Conservation (phyloP, 2,329 filamentous ascomycete species). For the Neobulgaria alba region DNA sequence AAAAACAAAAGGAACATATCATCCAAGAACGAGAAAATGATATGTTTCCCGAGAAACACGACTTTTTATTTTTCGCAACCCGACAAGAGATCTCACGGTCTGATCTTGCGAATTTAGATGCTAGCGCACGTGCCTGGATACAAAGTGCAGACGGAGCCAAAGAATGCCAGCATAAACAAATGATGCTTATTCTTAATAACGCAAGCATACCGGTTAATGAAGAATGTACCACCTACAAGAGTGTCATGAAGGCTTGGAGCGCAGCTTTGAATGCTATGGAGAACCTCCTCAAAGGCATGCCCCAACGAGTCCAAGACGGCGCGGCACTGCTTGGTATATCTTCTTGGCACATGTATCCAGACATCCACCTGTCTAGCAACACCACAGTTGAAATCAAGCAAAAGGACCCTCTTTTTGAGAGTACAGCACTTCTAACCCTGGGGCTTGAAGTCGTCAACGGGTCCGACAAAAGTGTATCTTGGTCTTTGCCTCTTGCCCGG, state of each 20-base stretch:
- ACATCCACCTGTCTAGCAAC: constrained; percentile 8
- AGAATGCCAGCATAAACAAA: constrained; percentile 3
- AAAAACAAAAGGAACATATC: neutral
- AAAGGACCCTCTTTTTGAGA: constrained; percentile 9
- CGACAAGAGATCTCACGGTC: constrained; percentile 3
- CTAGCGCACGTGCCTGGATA: constrained; percentile 8
- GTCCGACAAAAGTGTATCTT: constrained; percentile 1
- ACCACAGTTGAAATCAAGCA: constrained; percentile 9
- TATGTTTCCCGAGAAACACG: neutral
- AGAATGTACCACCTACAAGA: constrained; percentile 10
- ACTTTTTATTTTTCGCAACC: neutral
- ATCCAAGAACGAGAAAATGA: neutral
- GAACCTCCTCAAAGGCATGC: constrained; percentile 16
- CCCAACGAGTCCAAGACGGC: constrained; percentile 12
- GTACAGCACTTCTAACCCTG: constrained; percentile 2
- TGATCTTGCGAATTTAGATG: constrained; percentile 3
- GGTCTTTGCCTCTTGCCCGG: constrained; percentile 2
- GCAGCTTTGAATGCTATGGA: constrained; percentile 19
- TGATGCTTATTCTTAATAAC: constrained; percentile 6
- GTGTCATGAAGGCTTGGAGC: constrained; percentile 21
- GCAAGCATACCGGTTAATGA: constrained; percentile 10
- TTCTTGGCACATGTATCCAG: constrained; percentile 24
- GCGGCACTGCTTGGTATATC: constrained; percentile 16
- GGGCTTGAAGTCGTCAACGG: constrained; percentile 8
- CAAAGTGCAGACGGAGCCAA: constrained; percentile 4